Base-by-base conservation (phyloP, 345 rosid species). In the Gossypium stocksii region DNA sequence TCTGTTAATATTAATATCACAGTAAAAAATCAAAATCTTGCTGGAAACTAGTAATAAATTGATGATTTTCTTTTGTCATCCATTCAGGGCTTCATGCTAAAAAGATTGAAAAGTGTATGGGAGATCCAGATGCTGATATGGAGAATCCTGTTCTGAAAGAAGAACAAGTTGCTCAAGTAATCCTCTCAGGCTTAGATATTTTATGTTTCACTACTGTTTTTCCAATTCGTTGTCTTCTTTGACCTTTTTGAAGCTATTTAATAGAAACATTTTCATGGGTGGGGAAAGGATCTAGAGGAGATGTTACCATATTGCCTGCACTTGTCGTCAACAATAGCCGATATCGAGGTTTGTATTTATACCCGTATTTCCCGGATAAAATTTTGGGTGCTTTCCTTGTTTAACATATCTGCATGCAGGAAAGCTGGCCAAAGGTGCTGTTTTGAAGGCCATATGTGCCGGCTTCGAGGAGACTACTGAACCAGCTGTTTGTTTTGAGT, bases 401-500 rank as follows among this genome's bases (percentile, higher is more conserved):
- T 70, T 25, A 49, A 77, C 59, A n/a, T 74, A 43, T 73, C 46
- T 77, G 49, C 56, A 67, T 83, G 66, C 89, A 94, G 98, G 98
- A 41, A 94, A 92, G 89, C 68, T 94, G 86, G 97, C 80, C 83
- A 94, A 81, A 82, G 86, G 95, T 84, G 97, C 98, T 70, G 91
- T 94, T 81, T 79, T 94, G 81, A 94, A 88, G 85, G 98, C 98
- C 52, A 83, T 92, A 63, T 94, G 98, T 80, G 20, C 97, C 85
- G 98, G 98, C 80, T 94, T 94, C 64, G 91, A 94, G 87, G 98
- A 94, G 87, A 86, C 98, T 4, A 94, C 98, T 49, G 98, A 92
- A 82, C 98, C 97, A 62, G 85, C 90, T 75, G 93, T 92, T 75
- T 94, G 98, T 76, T 86, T n/a, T 92, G 80, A 90, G 91, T 78